phyloP scores from a whole-genome alignment of 2,329 filamentous ascomycete species.

The Sclerotinia trifoliorum region DNA sequence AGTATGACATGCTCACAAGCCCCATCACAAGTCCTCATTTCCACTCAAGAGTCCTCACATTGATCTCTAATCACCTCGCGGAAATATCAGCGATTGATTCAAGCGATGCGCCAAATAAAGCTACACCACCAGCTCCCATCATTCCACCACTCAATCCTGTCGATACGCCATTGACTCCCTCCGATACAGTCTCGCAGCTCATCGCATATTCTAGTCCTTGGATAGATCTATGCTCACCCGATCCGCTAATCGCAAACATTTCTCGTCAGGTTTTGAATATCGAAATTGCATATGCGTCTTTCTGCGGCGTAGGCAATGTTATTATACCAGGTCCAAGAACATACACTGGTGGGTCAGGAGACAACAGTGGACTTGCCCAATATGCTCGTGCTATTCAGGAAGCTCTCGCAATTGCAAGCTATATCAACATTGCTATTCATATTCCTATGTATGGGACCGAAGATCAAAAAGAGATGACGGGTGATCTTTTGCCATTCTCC shows the following conservation, averaged over 20 bases:
- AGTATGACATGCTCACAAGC: slow-evolving; percentile 79
- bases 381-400: slow-evolving; percentile 85
- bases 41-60: slow-evolving; percentile 62
- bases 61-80: slow-evolving; percentile 54
- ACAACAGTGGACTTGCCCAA: slow-evolving; percentile 59
- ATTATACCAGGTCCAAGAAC: slow-evolving; percentile 75
- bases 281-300: slow-evolving; percentile 91
- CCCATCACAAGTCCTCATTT: slow-evolving; percentile 76
- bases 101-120: slow-evolving; percentile 43
- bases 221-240: slow-evolving; percentile 83
- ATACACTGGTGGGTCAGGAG: slow-evolving; percentile 52
- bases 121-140: slow-evolving; percentile 54
- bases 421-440: slow-evolving; percentile 77
- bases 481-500: slow-evolving; percentile 38
- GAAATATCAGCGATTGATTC: slow-evolving; percentile 47
- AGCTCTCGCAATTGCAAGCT: slow-evolving; percentile 69
- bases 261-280: slow-evolving; percentile 87
- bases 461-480: slow-evolving; percentile 44
- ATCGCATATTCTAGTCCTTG: slow-evolving; percentile 82
- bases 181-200: slow-evolving; percentile 67
- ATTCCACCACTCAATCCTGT: slow-evolving; percentile 71
- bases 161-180: slow-evolving; percentile 73
- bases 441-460: slow-evolving; percentile 79
- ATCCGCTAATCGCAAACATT: slow-evolving; percentile 79
- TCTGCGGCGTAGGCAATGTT: slow-evolving; percentile 84